A percentile compares a stretch with the other conserved stretches of the same genome.
These are phyloP conservation scores for Rhodamnia argentea DNA, from an alignment of 345 rosid species.

Conservation along the genomic window DNA sequence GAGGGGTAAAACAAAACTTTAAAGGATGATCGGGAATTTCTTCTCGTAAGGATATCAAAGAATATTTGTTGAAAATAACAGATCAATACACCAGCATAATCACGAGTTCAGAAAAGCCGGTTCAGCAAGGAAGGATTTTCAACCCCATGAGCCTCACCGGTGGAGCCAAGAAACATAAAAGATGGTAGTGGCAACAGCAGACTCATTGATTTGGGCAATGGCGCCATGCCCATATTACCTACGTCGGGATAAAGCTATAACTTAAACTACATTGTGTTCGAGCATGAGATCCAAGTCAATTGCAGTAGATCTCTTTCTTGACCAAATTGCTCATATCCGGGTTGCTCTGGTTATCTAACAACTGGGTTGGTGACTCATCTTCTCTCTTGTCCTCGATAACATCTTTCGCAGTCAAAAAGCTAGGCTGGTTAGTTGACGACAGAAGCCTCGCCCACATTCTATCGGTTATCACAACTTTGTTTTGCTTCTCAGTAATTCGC, in stretches of 20 bases:
- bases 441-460: slow-evolving; percentile 53
- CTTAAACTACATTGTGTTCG: neutral
- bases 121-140: neutral
- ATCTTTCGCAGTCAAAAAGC: slow-evolving; percentile 30
- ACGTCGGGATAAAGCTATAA: neutral
- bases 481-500: slow-evolving; percentile 45
- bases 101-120: neutral
- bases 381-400: slow-evolving; percentile 24
- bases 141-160: neutral
- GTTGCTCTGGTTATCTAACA: slow-evolving; percentile 7
- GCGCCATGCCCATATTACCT: neutral
- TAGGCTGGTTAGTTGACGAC: slow-evolving; percentile 64
- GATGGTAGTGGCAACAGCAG: neutral
- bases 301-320: slow-evolving; percentile 12
- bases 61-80: neutral
- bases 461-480: slow-evolving; percentile 53
- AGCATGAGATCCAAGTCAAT: neutral
- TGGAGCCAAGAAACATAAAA: neutral
- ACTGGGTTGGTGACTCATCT: slow-evolving; percentile 11
- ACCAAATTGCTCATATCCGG: neutral
- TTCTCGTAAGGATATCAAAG: neutral
- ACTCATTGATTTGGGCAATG: neutral
- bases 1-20: neutral
- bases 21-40: neutral
- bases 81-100: neutral